These are phyloP conservation scores for Botrytis squamosa DNA, from an alignment of 2,329 filamentous ascomycete genomes.

Conservation along the genomic window DNA sequence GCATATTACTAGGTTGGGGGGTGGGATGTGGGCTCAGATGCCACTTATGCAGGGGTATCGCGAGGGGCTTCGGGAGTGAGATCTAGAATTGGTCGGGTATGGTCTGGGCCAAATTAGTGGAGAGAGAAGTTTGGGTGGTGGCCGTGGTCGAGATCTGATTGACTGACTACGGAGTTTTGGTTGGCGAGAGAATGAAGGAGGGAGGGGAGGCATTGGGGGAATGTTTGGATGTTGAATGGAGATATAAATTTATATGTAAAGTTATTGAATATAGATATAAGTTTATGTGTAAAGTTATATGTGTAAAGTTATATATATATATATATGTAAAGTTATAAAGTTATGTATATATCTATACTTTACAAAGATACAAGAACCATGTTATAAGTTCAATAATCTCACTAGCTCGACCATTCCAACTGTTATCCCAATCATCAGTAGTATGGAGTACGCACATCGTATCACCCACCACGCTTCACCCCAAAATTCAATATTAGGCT, in stretches of 20 bases:
- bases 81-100: not conserved
- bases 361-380: not conserved
- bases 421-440: not conserved
- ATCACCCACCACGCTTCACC: not conserved
- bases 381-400: not conserved
- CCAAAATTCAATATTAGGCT: slow-evolving; percentile 7
- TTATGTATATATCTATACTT: no score
- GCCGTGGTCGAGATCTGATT: not conserved
- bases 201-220: not conserved
- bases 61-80: not conserved
- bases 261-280: no score
- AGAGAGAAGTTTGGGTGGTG: not conserved
- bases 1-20: not conserved
- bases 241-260: no score
- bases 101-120: not conserved
- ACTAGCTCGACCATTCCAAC: not conserved
- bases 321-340: no score
- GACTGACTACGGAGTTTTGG: not conserved
- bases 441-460: not conserved
- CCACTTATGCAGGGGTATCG: not conserved
- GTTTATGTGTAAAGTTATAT: no score
- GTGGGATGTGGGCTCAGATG: not conserved
- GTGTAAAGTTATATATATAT: no score
- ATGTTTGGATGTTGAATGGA: not conserved
- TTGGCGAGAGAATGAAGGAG: not conserved